Percentiles rank a stretch among this genome's conserved stretches.
These are phyloP conservation scores for Mrakia frigida DNA, from an alignment of 768 basidiomycete species.

Conservation along the genomic window DNA sequence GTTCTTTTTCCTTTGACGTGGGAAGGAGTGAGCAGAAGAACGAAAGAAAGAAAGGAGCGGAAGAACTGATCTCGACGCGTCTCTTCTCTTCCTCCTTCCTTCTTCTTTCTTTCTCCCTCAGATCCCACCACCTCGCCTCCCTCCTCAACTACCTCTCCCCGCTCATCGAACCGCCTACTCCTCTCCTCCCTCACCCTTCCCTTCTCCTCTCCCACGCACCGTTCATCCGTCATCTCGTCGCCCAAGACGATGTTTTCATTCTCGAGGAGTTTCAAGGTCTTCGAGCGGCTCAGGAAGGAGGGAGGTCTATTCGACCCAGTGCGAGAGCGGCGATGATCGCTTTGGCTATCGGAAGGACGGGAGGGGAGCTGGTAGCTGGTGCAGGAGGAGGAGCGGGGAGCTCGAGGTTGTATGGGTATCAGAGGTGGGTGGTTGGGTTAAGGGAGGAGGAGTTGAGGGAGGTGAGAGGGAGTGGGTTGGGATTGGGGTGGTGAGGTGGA, in stretches of 20 bases:
- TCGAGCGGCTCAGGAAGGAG: neutral
- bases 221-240: constrained; percentile 60
- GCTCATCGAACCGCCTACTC: constrained; percentile 48
- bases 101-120: too few species aligned
- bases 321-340: neutral
- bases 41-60: neutral
- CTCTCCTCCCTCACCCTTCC: constrained; percentile 49
- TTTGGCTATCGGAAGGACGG: neutral
- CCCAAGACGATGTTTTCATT: constrained; percentile 54
- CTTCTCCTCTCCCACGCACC: constrained; percentile 68
- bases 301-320: neutral
- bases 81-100: constrained; percentile 37
- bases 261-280: neutral
- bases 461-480: constrained; percentile 11
- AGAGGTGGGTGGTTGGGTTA: neutral
- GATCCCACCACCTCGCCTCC: constrained; percentile 50
- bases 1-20: neutral
- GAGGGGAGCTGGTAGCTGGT: neutral
- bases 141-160: constrained; percentile 52
- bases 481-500: neutral
- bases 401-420: neutral
- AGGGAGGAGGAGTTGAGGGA: constrained; percentile 3
- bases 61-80: neutral
- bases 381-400: neutral
- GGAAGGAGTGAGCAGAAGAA: neutral